Percentiles rank a stretch among this genome's conserved stretches.
Conservation (phyloP, 2,329 filamentous ascomycete species). For the Neonectria neomacrospora region DNA sequence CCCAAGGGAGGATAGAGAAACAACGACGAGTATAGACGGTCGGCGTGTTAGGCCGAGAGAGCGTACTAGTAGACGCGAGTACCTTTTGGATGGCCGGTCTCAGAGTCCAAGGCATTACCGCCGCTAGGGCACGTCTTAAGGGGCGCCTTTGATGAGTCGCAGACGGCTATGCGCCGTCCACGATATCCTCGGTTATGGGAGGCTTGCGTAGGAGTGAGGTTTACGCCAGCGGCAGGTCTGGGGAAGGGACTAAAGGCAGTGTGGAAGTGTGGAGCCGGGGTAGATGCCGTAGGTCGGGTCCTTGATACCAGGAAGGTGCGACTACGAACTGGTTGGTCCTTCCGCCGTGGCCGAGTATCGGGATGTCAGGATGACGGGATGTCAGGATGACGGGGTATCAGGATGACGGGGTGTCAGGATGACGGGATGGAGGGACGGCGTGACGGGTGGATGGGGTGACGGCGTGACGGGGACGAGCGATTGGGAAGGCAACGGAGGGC, state of each 20-base stretch:
- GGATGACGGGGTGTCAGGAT: too few relatives aligned
- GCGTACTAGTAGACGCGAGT: constrained; percentile 1
- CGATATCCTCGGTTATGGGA: constrained; percentile 22
- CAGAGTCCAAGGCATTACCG: constrained; percentile 6
- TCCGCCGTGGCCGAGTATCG: constrained; percentile 1
- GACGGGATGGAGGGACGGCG: neutral
- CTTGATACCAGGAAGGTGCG: neutral
- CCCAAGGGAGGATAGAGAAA: neutral
- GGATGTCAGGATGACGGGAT: neutral
- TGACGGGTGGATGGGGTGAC: too few relatives aligned
- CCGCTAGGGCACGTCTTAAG: constrained; percentile 1
- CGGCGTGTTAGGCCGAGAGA: constrained; percentile 2
- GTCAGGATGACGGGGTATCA: neutral
- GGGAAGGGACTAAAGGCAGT: constrained; percentile 10
- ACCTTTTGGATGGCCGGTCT: constrained; percentile 12
- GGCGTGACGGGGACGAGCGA: neutral
- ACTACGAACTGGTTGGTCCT: neutral
- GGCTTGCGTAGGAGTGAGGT: constrained; percentile 15
- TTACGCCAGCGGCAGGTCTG: neutral
- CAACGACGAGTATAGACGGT: constrained; percentile 8
- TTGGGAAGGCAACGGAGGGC: neutral
- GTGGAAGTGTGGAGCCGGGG: constrained; percentile 14
- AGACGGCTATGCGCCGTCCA: constrained; percentile 13
- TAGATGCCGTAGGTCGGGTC: neutral
- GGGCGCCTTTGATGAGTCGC: constrained; percentile 5